phyloP scores from a whole-genome alignment of 768 basidiomycete genomes.

The Fomitopsis serialis region DNA sequence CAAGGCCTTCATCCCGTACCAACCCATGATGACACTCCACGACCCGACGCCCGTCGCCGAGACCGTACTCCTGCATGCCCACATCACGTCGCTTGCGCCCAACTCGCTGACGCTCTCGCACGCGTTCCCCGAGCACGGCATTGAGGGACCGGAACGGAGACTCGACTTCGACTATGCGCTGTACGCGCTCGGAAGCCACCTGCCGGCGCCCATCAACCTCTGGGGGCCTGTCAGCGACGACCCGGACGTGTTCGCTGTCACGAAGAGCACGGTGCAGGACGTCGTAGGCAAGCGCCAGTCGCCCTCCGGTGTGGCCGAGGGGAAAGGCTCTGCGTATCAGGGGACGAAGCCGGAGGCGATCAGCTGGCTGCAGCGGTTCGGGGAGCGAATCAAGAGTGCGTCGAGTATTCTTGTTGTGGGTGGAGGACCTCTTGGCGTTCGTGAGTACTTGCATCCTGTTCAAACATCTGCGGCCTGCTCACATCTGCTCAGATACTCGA shows the following conservation, averaged over 20 bases:
- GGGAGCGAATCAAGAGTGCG: conserved; percentile 40
- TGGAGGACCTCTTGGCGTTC: conserved; percentile 69
- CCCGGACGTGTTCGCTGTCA: neutral
- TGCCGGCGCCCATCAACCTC: conserved; percentile 49
- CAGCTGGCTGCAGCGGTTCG: conserved; percentile 45
- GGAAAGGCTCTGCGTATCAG: conserved; percentile 1
- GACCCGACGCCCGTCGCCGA: conserved; percentile 11
- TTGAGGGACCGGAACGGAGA: conserved; percentile 20
- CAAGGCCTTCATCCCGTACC: conserved; percentile 62
- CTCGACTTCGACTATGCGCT: conserved; percentile 53
- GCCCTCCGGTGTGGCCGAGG: conserved; percentile 1
- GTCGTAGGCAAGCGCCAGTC: neutral
- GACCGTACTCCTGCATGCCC: conserved; percentile 37
- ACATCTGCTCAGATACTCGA: conserved; percentile 42
- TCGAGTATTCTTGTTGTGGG: conserved; percentile 59
- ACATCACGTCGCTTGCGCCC: conserved; percentile 33
- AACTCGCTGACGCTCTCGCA: conserved; percentile 40
- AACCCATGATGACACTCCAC: conserved; percentile 34
- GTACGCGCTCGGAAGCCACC: conserved; percentile 55
- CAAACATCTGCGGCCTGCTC: neutral
- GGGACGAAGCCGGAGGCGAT: conserved; percentile 47
- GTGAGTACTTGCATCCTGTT: conserved; percentile 31
- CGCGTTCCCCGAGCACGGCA: conserved; percentile 41
- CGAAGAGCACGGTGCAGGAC: conserved; percentile 2
- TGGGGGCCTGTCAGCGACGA: conserved; percentile 33